These are phyloP conservation scores for Daldinia childiae DNA, from an alignment of 495 filamentous ascomycete genomes.

Conservation along the genomic window DNA sequence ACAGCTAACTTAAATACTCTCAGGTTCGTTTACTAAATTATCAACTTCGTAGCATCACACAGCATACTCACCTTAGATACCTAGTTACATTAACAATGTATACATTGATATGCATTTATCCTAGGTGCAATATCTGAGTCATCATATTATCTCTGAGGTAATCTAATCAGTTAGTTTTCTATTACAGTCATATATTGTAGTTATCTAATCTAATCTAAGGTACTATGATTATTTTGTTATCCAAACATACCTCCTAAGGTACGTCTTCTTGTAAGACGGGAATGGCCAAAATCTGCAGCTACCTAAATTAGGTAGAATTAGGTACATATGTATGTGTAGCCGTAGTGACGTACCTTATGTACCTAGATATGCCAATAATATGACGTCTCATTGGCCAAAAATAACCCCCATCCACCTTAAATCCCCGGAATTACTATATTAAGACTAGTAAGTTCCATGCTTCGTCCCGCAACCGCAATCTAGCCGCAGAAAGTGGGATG, in stretches of 20 bases:
- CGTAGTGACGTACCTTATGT: slow-evolving; percentile 14
- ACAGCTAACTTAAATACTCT: neutral
- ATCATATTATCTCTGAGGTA: neutral
- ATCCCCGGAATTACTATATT: slow-evolving; percentile 37
- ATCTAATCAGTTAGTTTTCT: neutral
- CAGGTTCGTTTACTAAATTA: neutral
- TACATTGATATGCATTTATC: neutral
- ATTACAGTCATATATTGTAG: neutral
- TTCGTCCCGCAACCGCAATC: slow-evolving; percentile 32
- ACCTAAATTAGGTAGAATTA: slow-evolving; percentile 1
- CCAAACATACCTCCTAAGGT: too few species aligned
- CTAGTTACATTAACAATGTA: neutral
- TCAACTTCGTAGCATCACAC: neutral
- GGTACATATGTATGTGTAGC: slow-evolving; percentile 7
- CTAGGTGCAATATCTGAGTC: neutral
- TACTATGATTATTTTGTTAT: too few species aligned
- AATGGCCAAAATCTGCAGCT: neutral
- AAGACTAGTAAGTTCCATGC: slow-evolving; percentile 22
- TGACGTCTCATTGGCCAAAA: slow-evolving; percentile 20
- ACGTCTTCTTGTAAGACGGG: neutral
- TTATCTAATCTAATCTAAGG: neutral
- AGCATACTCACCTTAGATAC: neutral
- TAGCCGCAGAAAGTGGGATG: slow-evolving; percentile 39
- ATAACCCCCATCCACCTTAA: slow-evolving; percentile 12
- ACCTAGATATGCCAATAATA: slow-evolving; percentile 7